Evolutionary conservation across 2,329 filamentous ascomycete species (phyloP), one percentile per base, ranked within the genome.

Genomic region (Didymella exigua): DNA sequence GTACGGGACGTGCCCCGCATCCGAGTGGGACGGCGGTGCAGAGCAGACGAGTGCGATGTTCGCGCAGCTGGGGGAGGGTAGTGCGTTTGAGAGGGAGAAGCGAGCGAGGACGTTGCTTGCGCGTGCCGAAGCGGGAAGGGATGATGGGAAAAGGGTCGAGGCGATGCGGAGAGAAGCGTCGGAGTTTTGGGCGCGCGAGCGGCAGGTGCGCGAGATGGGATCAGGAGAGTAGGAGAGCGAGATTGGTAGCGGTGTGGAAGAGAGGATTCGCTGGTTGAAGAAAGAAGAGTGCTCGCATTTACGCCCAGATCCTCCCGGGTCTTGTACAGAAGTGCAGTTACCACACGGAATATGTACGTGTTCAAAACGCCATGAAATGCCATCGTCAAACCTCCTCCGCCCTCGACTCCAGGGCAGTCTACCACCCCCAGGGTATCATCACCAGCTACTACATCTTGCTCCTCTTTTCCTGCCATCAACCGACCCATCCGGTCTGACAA

Each of bases 331-430:
- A 41, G 24, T 27, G 23, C 10, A 41, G 38, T 8, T 16, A 9
- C 24, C 38, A 33, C 36, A 38, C 36, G 29, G 13, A 24, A 24
- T 33, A 27, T 46, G 11, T 36, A 36, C 31, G 21, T 46, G 33
- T 46, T 27, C 43, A 36, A 18, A 31, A 34, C 42, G 30, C 33
- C 43, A n/a, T 36, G 30, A 34, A 46, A 36, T 33, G 29, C 42
- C 21, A 36, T 34, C 29, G 30, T 36, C 33, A 36, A 36, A 21
- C 33, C 33, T 7, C 33, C 18, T 21, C 10, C 4, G 33, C 33
- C 33, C 33, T 36, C 18, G 4, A 19, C 10, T 21, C 33, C 3
- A 36, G 18, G 18, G 33, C 33, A 36, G 9, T 36, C 33, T 13
- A 21, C 18, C 16, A 21, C 33, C 10, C 18, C 33, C 4, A 36